Conservation (phyloP, 371 early-diverging fungal species). For the Blakeslea trispora region DNA sequence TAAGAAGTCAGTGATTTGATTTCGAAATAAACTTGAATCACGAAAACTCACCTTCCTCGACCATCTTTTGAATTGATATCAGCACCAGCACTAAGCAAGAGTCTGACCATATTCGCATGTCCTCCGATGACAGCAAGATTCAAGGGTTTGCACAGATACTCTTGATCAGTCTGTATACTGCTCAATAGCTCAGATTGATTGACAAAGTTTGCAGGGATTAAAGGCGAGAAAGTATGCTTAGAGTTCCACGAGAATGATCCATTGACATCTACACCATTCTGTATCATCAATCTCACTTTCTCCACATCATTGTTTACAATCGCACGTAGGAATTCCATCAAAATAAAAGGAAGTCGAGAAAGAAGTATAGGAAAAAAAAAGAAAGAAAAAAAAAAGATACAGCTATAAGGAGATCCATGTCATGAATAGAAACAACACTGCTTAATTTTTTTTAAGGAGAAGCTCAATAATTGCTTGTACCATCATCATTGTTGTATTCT, state of each 20-base stretch:
- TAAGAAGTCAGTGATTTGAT: no score
- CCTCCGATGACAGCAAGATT: slow-evolving; percentile 73
- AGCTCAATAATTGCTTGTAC: no score
- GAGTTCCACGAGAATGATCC: slow-evolving; percentile 55
- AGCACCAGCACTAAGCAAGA: slow-evolving; percentile 64
- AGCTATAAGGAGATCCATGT: no score
- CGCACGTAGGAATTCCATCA: slow-evolving; percentile 55
- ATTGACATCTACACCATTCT: slow-evolving; percentile 56
- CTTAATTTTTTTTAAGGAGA: no score
- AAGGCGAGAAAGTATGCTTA: slow-evolving; percentile 44
- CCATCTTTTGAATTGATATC: slow-evolving; percentile 68
- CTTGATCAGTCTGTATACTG: slow-evolving; percentile 40
- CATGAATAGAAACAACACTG: no score
- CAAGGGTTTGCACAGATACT: slow-evolving; percentile 62
- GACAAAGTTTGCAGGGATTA: slow-evolving; percentile 37
- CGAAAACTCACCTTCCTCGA: slow-evolving; percentile 69
- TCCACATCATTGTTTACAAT: slow-evolving; percentile 56
- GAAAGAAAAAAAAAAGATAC: no score
- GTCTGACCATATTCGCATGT: slow-evolving; percentile 58
- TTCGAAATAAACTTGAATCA: no score
- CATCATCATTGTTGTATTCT: no score
- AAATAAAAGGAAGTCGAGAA: slow-evolving; percentile 9
- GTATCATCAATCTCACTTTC: slow-evolving; percentile 43
- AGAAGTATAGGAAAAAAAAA: no score
- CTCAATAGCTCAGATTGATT: slow-evolving; percentile 34